These are phyloP conservation scores for Discostella stelligeroides DNA, from an alignment of 108 stramenopile genomes.

Conservation along the genomic window DNA sequence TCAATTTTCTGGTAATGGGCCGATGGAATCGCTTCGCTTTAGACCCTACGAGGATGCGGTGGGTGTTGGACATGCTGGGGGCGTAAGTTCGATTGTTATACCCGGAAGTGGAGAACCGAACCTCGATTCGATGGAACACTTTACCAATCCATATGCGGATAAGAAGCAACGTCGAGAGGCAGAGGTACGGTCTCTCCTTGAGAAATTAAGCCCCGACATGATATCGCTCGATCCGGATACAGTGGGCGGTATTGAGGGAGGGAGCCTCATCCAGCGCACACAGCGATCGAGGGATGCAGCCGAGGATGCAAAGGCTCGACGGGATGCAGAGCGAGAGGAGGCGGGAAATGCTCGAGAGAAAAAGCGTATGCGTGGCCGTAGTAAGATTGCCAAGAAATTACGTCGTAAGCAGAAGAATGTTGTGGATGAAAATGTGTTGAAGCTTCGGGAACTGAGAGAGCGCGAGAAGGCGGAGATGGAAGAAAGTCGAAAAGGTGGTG, in stretches of 20 bases:
- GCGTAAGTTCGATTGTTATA: conserved; percentile 90
- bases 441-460: conserved; percentile 73
- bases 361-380: conserved; percentile 93
- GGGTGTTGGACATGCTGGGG: conserved; percentile 91
- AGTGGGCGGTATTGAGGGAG: conserved; percentile 88
- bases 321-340: conserved; percentile 37
- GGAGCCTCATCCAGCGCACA: conserved; percentile 55
- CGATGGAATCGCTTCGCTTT: conserved; percentile 82
- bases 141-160: conserved; percentile 92
- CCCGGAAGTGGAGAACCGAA: conserved; percentile 98
- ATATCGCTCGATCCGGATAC: conserved; percentile 92
- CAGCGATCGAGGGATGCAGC: conserved; percentile 67
- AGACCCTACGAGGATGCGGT: conserved; percentile 98
- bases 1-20: conserved; percentile 58
- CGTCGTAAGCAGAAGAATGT: conserved; percentile 92
- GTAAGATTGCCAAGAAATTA: conserved; percentile 95
- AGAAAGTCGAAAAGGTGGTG: conserved; percentile 13
- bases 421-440: conserved; percentile 80
- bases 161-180: conserved; percentile 91
- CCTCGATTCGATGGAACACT: conserved; percentile 90
- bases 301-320: conserved; percentile 69
- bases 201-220: conserved; percentile 95
- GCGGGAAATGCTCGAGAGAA: conserved; percentile 76
- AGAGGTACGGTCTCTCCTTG: conserved; percentile 94
- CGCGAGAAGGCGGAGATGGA: conserved; percentile 62